Evolutionary conservation across 192 early-diverging fungal species (phyloP).

Genomic region (Pilaira anomala): DNA sequence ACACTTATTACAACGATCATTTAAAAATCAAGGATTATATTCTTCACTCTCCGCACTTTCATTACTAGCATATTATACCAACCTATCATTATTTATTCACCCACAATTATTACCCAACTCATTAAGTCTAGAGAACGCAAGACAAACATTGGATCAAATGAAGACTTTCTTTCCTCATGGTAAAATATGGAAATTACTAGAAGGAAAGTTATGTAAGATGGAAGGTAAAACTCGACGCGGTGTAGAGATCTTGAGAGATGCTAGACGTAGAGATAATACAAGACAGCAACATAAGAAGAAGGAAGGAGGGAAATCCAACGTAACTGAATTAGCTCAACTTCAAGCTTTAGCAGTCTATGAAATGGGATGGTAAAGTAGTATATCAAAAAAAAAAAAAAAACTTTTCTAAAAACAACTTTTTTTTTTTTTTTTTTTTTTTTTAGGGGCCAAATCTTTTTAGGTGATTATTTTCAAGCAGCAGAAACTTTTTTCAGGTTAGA

Average conservation of each 20-base stretch:
- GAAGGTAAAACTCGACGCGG: conserved; percentile 23
- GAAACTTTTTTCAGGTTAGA: conserved; percentile 43
- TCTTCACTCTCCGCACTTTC: conserved; percentile 22
- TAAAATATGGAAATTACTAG: conserved; percentile 30
- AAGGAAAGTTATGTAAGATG: conserved; percentile 31
- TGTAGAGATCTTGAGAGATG: conserved; percentile 27
- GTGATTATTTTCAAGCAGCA: conserved; percentile 39
- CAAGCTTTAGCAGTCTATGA: conserved; percentile 30
- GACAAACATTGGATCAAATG: conserved; percentile 27
- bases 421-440: conserved; percentile 5
- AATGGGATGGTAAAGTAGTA: conserved; percentile 37
- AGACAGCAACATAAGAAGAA: neutral
- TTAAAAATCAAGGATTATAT: conserved; percentile 24
- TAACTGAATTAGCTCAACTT: conserved; percentile 29
- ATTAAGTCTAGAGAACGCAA: conserved; percentile 15
- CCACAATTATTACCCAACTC: conserved; percentile 23
- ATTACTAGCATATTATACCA: conserved; percentile 33
- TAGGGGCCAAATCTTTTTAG: conserved; percentile 39
- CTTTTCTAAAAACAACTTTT: neutral
- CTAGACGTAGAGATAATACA: conserved; percentile 12
- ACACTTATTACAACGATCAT: conserved; percentile 30
- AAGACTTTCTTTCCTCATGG: conserved; percentile 26
- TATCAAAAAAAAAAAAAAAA: neutral
- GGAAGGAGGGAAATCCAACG: conserved; percentile 10
- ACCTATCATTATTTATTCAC: conserved; percentile 34